These are phyloP conservation scores for Colletotrichum sp. DNA, from an alignment of 2,329 filamentous ascomycete species.

Conservation along the genomic window DNA sequence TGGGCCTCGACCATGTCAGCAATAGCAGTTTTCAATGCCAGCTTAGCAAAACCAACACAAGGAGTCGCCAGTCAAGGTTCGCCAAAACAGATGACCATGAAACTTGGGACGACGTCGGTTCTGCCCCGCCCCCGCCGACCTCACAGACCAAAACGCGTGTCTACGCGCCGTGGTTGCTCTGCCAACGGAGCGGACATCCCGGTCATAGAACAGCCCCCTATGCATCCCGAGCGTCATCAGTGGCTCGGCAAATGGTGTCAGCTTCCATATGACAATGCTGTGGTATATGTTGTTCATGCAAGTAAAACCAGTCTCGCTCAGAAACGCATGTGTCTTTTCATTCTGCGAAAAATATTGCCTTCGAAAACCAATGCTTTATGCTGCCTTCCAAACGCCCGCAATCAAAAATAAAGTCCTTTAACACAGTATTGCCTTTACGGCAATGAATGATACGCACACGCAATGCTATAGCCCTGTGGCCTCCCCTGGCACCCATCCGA, in stretches of 20 bases:
- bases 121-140: slow-evolving; percentile 1
- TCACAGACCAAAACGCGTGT: not conserved
- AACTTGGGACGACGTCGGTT: not conserved
- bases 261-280: not conserved
- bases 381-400: slow-evolving; percentile 8
- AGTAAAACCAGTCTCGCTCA: not conserved
- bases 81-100: not conserved
- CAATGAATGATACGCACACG: slow-evolving; percentile 4
- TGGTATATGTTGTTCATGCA: not conserved
- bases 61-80: not conserved
- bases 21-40: not conserved
- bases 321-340: not conserved
- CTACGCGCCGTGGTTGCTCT: not conserved
- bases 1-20: not conserved
- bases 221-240: not conserved
- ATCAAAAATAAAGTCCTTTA: not conserved
- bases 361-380: slow-evolving; percentile 9
- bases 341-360: slow-evolving; percentile 9
- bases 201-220: not conserved
- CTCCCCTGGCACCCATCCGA: not conserved
- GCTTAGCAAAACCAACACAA: not conserved
- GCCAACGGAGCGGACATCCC: not conserved
- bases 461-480: not conserved
- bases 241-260: not conserved
- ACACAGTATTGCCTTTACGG: not conserved